phyloP scores from a whole-genome alignment of 1,139 yeast species.

The Hyphopichia pseudoburtonii region DNA sequence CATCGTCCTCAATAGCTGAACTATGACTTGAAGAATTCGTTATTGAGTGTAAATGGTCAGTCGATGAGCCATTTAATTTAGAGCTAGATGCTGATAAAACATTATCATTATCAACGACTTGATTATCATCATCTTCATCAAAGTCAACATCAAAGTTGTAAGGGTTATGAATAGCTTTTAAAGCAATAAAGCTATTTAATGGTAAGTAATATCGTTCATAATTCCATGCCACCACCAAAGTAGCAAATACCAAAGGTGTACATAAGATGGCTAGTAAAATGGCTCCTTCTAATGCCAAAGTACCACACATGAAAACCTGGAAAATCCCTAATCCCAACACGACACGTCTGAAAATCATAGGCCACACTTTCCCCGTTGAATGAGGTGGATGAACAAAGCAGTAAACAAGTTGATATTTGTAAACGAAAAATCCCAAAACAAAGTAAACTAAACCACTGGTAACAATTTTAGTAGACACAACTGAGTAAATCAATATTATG shows the following conservation, averaged over 20 bases:
- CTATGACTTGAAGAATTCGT: neutral
- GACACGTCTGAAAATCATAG: conserved; percentile 71
- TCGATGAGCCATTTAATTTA: neutral
- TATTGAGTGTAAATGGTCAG: too few species aligned
- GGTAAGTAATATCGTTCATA: conserved; percentile 64
- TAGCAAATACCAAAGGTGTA: conserved; percentile 52
- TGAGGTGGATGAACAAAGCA: conserved; percentile 86
- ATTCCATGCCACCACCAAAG: conserved; percentile 51
- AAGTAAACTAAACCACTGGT: conserved; percentile 75
- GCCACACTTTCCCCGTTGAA: conserved; percentile 89
- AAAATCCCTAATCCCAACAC: conserved; percentile 68
- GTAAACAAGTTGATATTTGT: conserved; percentile 77
- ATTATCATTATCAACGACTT: too few species aligned
- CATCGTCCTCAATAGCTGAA: conserved; percentile 13
- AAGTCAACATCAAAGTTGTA: conserved; percentile 42
- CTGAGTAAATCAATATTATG: conserved; percentile 74
- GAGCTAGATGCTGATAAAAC: neutral
- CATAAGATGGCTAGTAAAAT: conserved; percentile 50
- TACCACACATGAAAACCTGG: conserved; percentile 69
- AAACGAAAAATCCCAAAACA: conserved; percentile 71
- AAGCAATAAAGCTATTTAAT: conserved; percentile 58
- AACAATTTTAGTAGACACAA: conserved; percentile 72
- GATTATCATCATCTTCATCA: conserved; percentile 44
- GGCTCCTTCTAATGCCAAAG: conserved; percentile 64
- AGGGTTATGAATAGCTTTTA: conserved; percentile 57